Evolutionary conservation across 75 land plant species (phyloP), one percentile per base, ranked within the genome.

Genomic region (Azolla pinnata): DNA sequence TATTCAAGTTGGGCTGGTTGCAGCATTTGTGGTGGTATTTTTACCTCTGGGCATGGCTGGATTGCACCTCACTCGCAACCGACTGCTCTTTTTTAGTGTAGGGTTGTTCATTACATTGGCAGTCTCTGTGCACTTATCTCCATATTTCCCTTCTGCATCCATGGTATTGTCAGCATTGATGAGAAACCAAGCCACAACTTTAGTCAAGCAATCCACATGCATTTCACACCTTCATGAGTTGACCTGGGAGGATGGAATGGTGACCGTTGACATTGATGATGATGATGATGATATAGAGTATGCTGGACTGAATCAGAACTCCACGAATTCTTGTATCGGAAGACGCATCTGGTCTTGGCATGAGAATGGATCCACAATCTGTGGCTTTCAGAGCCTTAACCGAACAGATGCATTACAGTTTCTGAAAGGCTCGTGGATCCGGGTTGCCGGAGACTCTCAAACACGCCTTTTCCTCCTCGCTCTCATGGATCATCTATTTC

Each of bases 381-480:
- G 95, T 51, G 62, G 57, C 20, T 88, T 85, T 56, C 82, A 74
- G 68, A 69, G 49, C 25, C 29, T 92, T 29, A 28, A 31, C 19
- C 64, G 60, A 14, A 3, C 61, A 16, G 87, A 85, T 50, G 79
- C 79, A 0, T 44, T 76, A 14, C 80, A 79, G 52, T 64, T 89
- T 24, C 79, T 93, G 0, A 81, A 78, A 29, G 96, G 87, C 7
- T 78, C 98, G 0, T 89, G 90, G 90, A 69, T 93, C 31, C 75
- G 83, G 5, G 87, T 93, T 8, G 90, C 90, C 0, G 96, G 98
- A 25, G 96, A 93, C 50, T 93, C 98, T 0, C 87, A 93, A 44
- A 84, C 90, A 17, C 73, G 98, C 18, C 68, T 81, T 49, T 44
- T 93, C 27, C 67, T 63, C n/a, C 67, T 81, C 10, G 73, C 98